Base-by-base conservation (phyloP, 1,284 basidiomycete genomes). In the Cryptococcus deneoformans region DNA sequence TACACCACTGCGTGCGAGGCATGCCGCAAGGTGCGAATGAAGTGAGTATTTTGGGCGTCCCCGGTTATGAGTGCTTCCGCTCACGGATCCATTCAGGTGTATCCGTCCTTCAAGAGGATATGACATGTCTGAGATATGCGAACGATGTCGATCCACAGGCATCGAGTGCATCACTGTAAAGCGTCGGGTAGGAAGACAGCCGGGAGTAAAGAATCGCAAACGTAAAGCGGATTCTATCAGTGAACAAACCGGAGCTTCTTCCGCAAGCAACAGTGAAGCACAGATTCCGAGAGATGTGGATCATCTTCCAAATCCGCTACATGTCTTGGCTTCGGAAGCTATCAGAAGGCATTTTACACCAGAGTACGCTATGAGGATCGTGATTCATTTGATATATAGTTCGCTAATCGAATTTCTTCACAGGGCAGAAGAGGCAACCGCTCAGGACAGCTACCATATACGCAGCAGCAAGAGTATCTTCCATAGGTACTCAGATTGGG, bases 1-100 rank as follows among this genome's bases (percentile, higher is more conserved):
- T 63, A 63, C 45, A 63, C 61, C 8, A 63, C 61, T 8, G 61
- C 61, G 9, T 63, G 61, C 53, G 61, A 60, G 34, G 40, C 50
- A 11, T 63, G 61, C 48, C 16, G 61, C 35, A 45, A 50, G 34
- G 49, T 56, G 12, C 49, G 61, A 12, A 50, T 56, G 40, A 60
- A 58, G 61, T 63, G 43, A 52, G 61, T 62, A 14, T 38, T 20
- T 20, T 20, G 20, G 20, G 20, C 20, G 20, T 20, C 20, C 20
- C 20, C 20, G 20, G 20, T 20, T 20, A 20, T 20, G 20, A 20
- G 20, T 20, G 20, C 20, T 20, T 20, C 20, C 20, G 20, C 20
- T 20, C 20, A 20, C 20, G 20, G 20, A 16, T 11, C 24, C 20
- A 37, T 2, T 2, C 35, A 63, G 61, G 40, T 63, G 61, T 35